Evolutionary conservation across 1,139 yeast genomes (phyloP).

Genomic region (Hansenula lynferdii): DNA sequence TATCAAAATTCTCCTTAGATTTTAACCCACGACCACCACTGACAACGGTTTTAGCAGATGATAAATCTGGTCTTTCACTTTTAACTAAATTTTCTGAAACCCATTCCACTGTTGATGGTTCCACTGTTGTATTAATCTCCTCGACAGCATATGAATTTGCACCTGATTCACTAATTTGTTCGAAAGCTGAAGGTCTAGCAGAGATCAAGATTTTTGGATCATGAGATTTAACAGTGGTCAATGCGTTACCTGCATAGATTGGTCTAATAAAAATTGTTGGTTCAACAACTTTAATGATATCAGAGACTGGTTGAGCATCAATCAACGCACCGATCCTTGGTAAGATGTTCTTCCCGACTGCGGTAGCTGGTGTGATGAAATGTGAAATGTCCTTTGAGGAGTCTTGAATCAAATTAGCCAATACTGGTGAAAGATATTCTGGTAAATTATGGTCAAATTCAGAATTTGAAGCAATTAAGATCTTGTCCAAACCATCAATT

Average conservation of each 20-base stretch:
- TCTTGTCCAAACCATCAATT: slow-evolving; percentile 35
- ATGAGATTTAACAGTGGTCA: slow-evolving; percentile 70
- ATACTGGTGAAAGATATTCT: slow-evolving; percentile 59
- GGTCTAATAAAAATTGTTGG: slow-evolving; percentile 83
- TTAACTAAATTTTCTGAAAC: slow-evolving; percentile 68
- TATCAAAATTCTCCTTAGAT: slow-evolving; percentile 82
- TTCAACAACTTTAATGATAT: slow-evolving; percentile 63
- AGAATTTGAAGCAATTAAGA: slow-evolving; percentile 44
- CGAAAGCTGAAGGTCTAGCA: slow-evolving; percentile 82
- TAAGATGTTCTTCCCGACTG: slow-evolving; percentile 80
- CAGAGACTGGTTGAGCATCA: slow-evolving; percentile 86
- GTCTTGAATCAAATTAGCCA: slow-evolving; percentile 40
- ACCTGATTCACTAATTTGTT: slow-evolving; percentile 43
- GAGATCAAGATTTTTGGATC: slow-evolving; percentile 68
- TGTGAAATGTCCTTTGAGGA: slow-evolving; percentile 50
- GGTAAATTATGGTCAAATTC: slow-evolving; percentile 57
- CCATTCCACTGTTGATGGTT: slow-evolving; percentile 35
- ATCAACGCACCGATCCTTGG: slow-evolving; percentile 86
- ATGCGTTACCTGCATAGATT: slow-evolving; percentile 93
- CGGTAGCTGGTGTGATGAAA: slow-evolving; percentile 75
- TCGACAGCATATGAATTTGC: slow-evolving; percentile 44
- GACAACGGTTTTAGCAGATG: slow-evolving; percentile 75
- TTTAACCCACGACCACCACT: slow-evolving; percentile 95
- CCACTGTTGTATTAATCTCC: slow-evolving; percentile 36
- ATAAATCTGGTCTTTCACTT: slow-evolving; percentile 88